Percentiles rank a stretch among this genome's conserved stretches.
Evolutionary conservation across 2,329 filamentous ascomycete genomes (phyloP).

Genomic region (Epichloe aotearoae): DNA sequence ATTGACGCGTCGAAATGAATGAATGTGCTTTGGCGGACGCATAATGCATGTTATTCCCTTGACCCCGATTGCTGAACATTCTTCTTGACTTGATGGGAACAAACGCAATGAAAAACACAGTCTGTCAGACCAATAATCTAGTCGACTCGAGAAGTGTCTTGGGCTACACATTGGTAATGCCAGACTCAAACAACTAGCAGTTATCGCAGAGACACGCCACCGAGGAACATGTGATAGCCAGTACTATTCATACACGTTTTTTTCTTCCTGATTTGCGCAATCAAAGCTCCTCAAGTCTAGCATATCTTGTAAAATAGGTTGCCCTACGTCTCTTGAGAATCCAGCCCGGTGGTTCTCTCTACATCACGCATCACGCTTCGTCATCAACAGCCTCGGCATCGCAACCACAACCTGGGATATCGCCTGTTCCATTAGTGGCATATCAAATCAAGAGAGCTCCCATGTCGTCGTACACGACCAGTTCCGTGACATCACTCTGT

Average conservation of each 20-base stretch:
- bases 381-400: not conserved
- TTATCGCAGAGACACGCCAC: constrained; percentile 12
- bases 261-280: too few relatives aligned
- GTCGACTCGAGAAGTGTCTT: constrained; percentile 19
- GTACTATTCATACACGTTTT: too few relatives aligned
- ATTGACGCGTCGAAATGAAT: not conserved
- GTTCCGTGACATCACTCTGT: not conserved
- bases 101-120: too few relatives aligned
- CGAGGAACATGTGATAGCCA: not conserved
- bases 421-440: not conserved
- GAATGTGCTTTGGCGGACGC: too few relatives aligned
- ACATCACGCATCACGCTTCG: not conserved
- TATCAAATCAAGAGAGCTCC: too few relatives aligned
- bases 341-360: not conserved
- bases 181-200: constrained; percentile 14
- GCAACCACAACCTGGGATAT: not conserved
- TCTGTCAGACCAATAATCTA: too few relatives aligned
- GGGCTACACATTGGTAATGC: constrained; percentile 23
- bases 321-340: not conserved
- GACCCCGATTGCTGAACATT: constrained; percentile 20
- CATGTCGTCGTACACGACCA: not conserved
- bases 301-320: not conserved
- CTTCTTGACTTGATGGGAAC: too few relatives aligned
- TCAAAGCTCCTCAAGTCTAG: not conserved
- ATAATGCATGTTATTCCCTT: too few relatives aligned